Base-by-base conservation (phyloP, 345 rosid species). In the Lepidium sativum region DNA sequence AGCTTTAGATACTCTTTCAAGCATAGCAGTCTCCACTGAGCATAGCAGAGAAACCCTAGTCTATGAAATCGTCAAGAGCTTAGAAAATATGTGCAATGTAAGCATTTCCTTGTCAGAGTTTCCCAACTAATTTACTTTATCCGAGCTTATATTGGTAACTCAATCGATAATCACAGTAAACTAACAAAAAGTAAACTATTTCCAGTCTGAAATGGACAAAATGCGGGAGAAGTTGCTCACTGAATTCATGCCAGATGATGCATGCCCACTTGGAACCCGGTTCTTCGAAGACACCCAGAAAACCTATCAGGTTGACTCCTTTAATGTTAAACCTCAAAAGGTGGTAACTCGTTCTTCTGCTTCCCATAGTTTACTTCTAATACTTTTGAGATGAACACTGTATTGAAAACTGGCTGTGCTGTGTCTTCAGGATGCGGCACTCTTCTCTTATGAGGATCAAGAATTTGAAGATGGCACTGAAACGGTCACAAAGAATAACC, bases 171-270 rank as follows among this genome's bases (percentile, higher is more conserved):
- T 32, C 49, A 59, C 37, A 52, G 51, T 54, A 60, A 44, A 29
- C 63, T 52, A 37, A 69, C 40, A n/a, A 39, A n/a, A 66, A 49
- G 55, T 64, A 55, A 47, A 50, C 21, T 71, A n/a, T 77, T 54
- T 68, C 9, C 81, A 94, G 99, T 43, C 83, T 68, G 87, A 81
- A 55, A 56, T 81, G 73, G 80, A 87, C 34, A 61, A 60, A 61
- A 63, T 77, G 64, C 68, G 59, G 69, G 85, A 83, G 65, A 83
- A 85, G 70, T 80, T 94, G 57, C 81, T 86, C 31, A 75, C 37
- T 14, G 92, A 94, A 63, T 94, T 94, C 74, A 53, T 83, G 63
- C 97, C 97, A 1, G 97, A 90, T 72, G 99, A 90, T 60, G 82
- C 78, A 48, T 90, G 91, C 77, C 96, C 83, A 23, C 59, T 90